Evolutionary conservation across 176 grass and related monocot species (phyloP).

Genomic region (Triticum turgidum): DNA sequence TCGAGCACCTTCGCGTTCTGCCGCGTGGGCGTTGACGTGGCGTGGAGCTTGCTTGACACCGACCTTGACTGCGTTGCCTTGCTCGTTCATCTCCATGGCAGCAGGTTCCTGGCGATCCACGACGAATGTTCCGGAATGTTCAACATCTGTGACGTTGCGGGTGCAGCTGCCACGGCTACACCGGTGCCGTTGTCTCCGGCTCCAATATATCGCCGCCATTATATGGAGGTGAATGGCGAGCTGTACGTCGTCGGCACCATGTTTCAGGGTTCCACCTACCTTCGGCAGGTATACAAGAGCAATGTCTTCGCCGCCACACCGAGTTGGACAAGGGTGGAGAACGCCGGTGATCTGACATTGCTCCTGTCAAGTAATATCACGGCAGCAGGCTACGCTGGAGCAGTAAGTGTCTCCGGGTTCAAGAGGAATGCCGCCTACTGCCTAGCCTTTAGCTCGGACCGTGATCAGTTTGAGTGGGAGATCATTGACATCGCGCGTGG

Average conservation of each 20-base stretch:
- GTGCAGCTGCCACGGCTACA: background rate
- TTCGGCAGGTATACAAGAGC: background rate
- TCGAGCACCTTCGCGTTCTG: constrained; percentile 31
- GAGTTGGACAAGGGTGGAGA: background rate
- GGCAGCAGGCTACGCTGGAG: too few relatives aligned
- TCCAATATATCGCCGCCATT: background rate
- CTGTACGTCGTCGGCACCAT: constrained; percentile 7
- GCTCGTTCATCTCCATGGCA: background rate
- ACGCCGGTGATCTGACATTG: background rate
- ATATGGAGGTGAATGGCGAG: constrained; percentile 11
- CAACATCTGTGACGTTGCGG: background rate
- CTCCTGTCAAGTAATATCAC: too few relatives aligned
- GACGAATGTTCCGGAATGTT: background rate
- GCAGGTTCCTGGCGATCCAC: background rate
- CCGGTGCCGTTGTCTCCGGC: too few relatives aligned
- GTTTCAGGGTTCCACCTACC: background rate
- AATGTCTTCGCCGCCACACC: background rate
- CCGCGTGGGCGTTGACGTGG: background rate
- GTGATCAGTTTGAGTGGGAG: too few relatives aligned
- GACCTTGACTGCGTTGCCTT: background rate
- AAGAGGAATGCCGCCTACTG: too few relatives aligned
- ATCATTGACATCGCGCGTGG: too few relatives aligned
- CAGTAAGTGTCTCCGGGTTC: too few relatives aligned
- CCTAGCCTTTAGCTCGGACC: too few relatives aligned
- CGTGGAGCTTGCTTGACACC: constrained; percentile 18